phyloP scores from a whole-genome alignment of 2,329 filamentous ascomycete species.

The Hypoxylon sp. region DNA sequence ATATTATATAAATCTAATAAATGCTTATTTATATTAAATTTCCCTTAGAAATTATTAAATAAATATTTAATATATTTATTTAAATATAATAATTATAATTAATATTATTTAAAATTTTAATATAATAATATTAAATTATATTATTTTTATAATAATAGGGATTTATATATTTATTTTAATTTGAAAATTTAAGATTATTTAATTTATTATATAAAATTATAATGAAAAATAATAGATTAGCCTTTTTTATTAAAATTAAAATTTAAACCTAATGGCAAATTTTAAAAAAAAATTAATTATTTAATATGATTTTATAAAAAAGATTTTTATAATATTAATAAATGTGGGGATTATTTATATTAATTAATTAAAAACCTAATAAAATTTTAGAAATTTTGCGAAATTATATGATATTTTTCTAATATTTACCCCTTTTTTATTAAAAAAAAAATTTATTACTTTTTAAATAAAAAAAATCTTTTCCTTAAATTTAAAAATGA shows the following conservation, averaged over 20 bases:
- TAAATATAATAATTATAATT: slow-evolving; percentile 1
- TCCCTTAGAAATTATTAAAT: background rate
- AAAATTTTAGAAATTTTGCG: background rate
- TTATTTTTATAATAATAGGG: too few relatives aligned
- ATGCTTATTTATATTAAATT: background rate
- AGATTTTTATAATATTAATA: background rate
- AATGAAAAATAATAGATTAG: slow-evolving; percentile 4
- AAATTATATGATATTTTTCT: background rate
- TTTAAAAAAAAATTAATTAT: background rate
- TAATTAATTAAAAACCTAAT: too few relatives aligned
- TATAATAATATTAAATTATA: too few relatives aligned
- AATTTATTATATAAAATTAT: slow-evolving; percentile 12
- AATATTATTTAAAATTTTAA: slow-evolving; percentile 6
- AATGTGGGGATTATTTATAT: background rate
- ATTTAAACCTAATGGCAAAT: background rate
- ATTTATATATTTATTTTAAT: too few relatives aligned
- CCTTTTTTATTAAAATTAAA: slow-evolving; percentile 12
- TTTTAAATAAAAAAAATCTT: too few relatives aligned
- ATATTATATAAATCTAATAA: too few relatives aligned
- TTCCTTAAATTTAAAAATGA: too few relatives aligned
- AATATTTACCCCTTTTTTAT: background rate
- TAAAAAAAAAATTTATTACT: too few relatives aligned
- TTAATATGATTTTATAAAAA: slow-evolving; percentile 1
- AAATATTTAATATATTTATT: slow-evolving; percentile 1
- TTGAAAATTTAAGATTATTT: slow-evolving; percentile 16